phyloP scores from a whole-genome alignment of 192 early-diverging fungal genomes.

The Kappamyces sp. region DNA sequence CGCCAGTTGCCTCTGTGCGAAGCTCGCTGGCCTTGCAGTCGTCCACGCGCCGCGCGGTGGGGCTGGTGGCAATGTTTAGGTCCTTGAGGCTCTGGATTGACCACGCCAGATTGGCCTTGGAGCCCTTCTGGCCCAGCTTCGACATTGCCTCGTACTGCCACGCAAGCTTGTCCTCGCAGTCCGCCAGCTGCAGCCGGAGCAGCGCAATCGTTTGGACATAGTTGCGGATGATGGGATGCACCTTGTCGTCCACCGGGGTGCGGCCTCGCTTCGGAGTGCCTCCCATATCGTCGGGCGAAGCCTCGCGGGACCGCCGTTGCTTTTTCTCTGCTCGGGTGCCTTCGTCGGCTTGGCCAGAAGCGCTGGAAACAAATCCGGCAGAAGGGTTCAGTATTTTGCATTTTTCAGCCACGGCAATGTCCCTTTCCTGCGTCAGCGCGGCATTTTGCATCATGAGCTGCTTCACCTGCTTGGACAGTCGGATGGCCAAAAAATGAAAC shows the following conservation, averaged over 20 bases:
- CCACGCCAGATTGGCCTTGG: slow-evolving; percentile 13
- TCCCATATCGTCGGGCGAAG: not conserved
- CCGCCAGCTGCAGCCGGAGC: slow-evolving; percentile 29
- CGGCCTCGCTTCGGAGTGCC: not conserved
- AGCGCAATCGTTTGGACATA: slow-evolving; percentile 38
- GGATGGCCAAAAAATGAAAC: slow-evolving; percentile 1
- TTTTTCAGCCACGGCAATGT: slow-evolving; percentile 5
- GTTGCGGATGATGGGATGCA: slow-evolving; percentile 19
- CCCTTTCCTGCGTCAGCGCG: slow-evolving; percentile 2
- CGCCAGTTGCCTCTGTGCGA: not conserved
- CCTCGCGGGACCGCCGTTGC: not conserved
- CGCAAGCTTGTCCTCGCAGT: slow-evolving; percentile 38
- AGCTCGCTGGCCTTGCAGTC: slow-evolving; percentile 9
- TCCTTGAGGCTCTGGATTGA: slow-evolving; percentile 5
- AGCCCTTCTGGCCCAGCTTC: slow-evolving; percentile 20
- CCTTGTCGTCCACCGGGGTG: not conserved
- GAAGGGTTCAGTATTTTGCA: not conserved
- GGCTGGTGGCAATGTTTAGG: slow-evolving; percentile 23
- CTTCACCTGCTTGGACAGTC: slow-evolving; percentile 9
- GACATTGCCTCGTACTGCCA: slow-evolving; percentile 47
- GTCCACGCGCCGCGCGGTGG: slow-evolving; percentile 3
- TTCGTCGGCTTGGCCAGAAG: not conserved
- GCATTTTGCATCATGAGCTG: not conserved
- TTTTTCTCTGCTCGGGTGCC: not conserved
- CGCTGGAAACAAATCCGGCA: not conserved